Evolutionary conservation across 2,329 filamentous ascomycete species (phyloP).

Genomic region (Xylariaceae sp.): DNA sequence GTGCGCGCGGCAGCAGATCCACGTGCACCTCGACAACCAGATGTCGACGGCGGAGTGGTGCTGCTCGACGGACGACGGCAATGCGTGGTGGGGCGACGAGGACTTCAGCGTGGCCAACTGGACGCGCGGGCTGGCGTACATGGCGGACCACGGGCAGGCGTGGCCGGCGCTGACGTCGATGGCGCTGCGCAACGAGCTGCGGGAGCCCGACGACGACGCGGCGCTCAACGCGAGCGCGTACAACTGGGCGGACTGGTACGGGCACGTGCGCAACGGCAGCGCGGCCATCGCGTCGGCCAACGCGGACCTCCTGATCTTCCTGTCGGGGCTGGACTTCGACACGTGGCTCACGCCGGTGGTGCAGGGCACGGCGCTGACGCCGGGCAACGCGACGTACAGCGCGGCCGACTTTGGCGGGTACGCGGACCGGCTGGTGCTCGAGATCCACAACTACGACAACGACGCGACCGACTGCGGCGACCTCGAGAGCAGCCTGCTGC

Average conservation of each 20-base stretch:
- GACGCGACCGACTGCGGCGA: constrained; percentile 37
- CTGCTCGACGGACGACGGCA: constrained; percentile 46
- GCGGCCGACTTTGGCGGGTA: constrained; percentile 40
- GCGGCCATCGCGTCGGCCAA: constrained; percentile 44
- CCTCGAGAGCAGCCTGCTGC: constrained; percentile 38
- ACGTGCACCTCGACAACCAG: constrained; percentile 55
- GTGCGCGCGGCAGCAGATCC: constrained; percentile 45
- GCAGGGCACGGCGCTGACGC: constrained; percentile 38
- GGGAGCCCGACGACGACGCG: constrained; percentile 32
- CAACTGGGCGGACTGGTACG: constrained; percentile 51
- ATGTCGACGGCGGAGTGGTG: constrained; percentile 53
- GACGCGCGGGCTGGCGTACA: constrained; percentile 51
- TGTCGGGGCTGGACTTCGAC: constrained; percentile 52
- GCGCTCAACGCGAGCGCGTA: constrained; percentile 32
- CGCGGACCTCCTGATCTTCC: constrained; percentile 45
- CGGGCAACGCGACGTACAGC: constrained; percentile 36
- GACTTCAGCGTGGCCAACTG: constrained; percentile 53
- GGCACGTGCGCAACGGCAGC: constrained; percentile 39
- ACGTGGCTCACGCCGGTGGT: constrained; percentile 46
- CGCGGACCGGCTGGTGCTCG: constrained; percentile 48
- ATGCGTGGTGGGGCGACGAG: constrained; percentile 54
- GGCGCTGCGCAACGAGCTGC: constrained; percentile 47
- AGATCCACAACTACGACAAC: constrained; percentile 55
- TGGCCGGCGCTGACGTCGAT: constrained; percentile 43
- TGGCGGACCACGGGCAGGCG: constrained; percentile 45